phyloP scores from a whole-genome alignment of 208 protist genomes.

The Leishmania turanica region DNA sequence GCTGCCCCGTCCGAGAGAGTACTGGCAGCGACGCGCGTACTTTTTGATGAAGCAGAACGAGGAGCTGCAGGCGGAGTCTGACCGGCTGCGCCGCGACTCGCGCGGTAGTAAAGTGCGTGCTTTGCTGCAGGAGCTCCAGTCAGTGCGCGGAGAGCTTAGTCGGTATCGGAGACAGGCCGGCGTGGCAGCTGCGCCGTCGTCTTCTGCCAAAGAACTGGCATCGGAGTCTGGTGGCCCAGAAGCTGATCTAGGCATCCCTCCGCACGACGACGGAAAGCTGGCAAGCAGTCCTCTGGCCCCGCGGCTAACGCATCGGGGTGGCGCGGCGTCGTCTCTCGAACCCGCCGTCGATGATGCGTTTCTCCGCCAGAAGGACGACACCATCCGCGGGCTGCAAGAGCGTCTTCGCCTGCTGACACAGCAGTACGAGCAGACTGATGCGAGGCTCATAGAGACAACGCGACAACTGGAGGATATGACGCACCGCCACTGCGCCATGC shows the following conservation, averaged over 20 bases:
- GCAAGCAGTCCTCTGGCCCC: neutral
- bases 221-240: neutral
- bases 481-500: constrained; percentile 30
- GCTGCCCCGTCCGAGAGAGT: constrained; percentile 13
- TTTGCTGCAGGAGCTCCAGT: constrained; percentile 45
- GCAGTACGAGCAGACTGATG: constrained; percentile 32
- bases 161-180: constrained; percentile 21
- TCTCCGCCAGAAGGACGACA: constrained; percentile 23
- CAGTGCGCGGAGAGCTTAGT: constrained; percentile 37
- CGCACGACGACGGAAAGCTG: neutral
- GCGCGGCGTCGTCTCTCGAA: neutral
- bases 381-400: constrained; percentile 21
- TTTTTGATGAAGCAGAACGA: constrained; percentile 42
- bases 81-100: constrained; percentile 36
- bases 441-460: constrained; percentile 17
- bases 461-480: constrained; percentile 35
- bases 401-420: constrained; percentile 26
- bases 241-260: neutral
- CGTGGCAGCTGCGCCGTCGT: neutral
- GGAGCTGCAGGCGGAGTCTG: constrained; percentile 36
- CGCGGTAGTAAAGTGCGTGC: constrained; percentile 44
- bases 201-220: neutral
- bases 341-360: constrained; percentile 16
- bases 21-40: constrained; percentile 36
- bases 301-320: neutral